Percentiles rank a stretch among this genome's conserved stretches.
Evolutionary conservation across 176 grass and related monocot genomes (phyloP).

Genomic region (Aegilops speltoides): DNA sequence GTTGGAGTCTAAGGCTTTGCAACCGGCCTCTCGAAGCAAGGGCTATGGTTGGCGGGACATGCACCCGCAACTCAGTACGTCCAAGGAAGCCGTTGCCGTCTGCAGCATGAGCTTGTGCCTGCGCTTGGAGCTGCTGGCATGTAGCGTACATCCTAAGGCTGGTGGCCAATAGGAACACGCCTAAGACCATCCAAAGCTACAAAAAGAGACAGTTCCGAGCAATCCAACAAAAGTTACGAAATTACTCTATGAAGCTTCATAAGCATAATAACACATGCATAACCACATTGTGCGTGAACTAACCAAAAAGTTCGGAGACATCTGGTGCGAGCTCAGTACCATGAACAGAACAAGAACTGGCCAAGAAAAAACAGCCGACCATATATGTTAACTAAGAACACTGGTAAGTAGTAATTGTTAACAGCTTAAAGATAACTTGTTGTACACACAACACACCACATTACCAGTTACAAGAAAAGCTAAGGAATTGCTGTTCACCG

Average conservation of each 20-base stretch:
- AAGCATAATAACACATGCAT: background rate
- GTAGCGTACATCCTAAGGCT: constrained; percentile 90
- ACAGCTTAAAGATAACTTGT: background rate
- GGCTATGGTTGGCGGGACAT: constrained; percentile 74
- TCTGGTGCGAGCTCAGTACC: constrained; percentile 95
- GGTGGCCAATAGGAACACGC: constrained; percentile 80
- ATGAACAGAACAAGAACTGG: constrained; percentile 93
- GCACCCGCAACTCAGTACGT: constrained; percentile 80
- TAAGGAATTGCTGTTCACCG: constrained; percentile 79
- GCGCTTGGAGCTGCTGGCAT: constrained; percentile 86
- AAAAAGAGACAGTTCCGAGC: background rate
- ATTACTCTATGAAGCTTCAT: background rate
- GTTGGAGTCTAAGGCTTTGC: constrained; percentile 88
- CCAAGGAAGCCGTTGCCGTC: constrained; percentile 66
- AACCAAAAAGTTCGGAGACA: constrained; percentile 88
- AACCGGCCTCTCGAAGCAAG: constrained; percentile 73
- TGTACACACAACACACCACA: background rate
- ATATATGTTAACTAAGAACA: too few relatives aligned
- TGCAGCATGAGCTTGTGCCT: constrained; percentile 71
- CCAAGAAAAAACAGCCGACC: background rate
- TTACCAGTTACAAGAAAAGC: constrained; percentile 95
- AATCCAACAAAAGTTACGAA: constrained; percentile 27
- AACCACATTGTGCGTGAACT: constrained; percentile 5
- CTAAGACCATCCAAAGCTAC: constrained; percentile 92
- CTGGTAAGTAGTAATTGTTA: background rate